Percentiles rank a stretch among this genome's conserved stretches.
Evolutionary conservation across 2,329 filamentous ascomycete species (phyloP).

Genomic region (Tolypocladium tropicale): DNA sequence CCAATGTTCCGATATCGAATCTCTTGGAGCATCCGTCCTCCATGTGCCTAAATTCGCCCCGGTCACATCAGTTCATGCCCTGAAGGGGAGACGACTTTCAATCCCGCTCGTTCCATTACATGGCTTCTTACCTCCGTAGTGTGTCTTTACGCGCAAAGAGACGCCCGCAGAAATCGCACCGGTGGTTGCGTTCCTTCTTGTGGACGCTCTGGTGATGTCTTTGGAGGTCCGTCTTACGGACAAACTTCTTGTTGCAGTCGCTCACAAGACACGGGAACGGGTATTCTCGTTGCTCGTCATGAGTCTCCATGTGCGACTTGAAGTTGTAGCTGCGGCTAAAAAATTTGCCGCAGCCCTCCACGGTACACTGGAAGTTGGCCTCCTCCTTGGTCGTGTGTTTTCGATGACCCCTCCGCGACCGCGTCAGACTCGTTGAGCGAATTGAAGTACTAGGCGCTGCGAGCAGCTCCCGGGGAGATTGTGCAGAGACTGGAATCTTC

Average conservation of each 20-base stretch:
- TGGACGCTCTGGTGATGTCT: conserved; percentile 59
- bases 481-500: neutral
- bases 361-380: conserved; percentile 59
- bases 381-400: conserved; percentile 56
- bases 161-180: conserved; percentile 60
- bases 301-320: conserved; percentile 76
- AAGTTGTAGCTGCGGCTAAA: conserved; percentile 83
- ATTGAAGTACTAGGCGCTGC: neutral
- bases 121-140: conserved; percentile 54
- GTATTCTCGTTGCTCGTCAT: conserved; percentile 63
- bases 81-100: too few relatives aligned
- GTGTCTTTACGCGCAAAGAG: conserved; percentile 76
- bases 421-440: neutral
- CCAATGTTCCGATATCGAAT: conserved; percentile 45
- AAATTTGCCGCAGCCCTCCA: conserved; percentile 61
- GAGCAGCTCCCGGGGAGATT: neutral
- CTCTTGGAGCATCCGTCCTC: conserved; percentile 66
- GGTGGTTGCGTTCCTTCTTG: conserved; percentile 58
- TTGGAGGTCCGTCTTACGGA: conserved; percentile 70
- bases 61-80: neutral
- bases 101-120: neutral
- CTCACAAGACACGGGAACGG: conserved; percentile 56
- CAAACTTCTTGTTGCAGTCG: conserved; percentile 66
- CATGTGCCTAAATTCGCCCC: conserved; percentile 49
- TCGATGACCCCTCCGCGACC: conserved; percentile 21